Evolutionary conservation across 305 asterid genomes (phyloP).

Genomic region (Rubia balearica): DNA sequence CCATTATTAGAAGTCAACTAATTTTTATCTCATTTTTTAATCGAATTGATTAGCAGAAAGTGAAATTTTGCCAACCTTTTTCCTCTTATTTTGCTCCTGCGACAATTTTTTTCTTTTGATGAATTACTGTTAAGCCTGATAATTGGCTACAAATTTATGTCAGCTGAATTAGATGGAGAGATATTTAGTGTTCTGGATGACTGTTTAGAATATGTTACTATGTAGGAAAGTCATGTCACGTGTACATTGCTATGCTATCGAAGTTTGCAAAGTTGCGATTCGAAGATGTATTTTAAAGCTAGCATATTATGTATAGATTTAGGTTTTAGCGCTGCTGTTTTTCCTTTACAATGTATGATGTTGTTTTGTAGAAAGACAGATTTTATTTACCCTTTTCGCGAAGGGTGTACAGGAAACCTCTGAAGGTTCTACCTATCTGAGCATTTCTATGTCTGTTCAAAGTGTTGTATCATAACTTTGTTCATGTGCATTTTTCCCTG

Average conservation of each 20-base stretch:
- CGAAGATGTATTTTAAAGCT: too few species aligned
- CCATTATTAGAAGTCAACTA: too few species aligned
- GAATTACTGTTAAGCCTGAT: neutral
- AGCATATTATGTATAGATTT: neutral
- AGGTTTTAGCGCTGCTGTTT: neutral
- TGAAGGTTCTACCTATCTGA: constrained; percentile 28
- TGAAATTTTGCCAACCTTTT: neutral
- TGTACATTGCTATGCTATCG: neutral
- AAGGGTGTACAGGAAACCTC: constrained; percentile 32
- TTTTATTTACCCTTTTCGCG: constrained; percentile 19
- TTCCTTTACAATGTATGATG: neutral
- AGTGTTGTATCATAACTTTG: constrained; percentile 21
- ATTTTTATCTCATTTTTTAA: too few species aligned
- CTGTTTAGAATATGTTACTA: too few species aligned
- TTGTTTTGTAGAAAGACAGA: constrained; percentile 23
- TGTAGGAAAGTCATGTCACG: neutral
- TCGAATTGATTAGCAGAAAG: neutral
- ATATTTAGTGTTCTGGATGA: neutral
- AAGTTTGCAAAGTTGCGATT: neutral
- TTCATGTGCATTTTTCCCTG: neutral
- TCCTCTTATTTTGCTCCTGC: constrained; percentile 1
- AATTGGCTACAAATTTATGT: neutral
- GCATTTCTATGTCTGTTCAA: constrained; percentile 23
- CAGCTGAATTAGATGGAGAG: neutral
- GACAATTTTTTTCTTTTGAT: constrained; percentile 10